Evolutionary conservation across 2,329 filamentous ascomycete genomes (phyloP), one percentile per base, ranked within the genome.

Genomic region (Periconia sp.): DNA sequence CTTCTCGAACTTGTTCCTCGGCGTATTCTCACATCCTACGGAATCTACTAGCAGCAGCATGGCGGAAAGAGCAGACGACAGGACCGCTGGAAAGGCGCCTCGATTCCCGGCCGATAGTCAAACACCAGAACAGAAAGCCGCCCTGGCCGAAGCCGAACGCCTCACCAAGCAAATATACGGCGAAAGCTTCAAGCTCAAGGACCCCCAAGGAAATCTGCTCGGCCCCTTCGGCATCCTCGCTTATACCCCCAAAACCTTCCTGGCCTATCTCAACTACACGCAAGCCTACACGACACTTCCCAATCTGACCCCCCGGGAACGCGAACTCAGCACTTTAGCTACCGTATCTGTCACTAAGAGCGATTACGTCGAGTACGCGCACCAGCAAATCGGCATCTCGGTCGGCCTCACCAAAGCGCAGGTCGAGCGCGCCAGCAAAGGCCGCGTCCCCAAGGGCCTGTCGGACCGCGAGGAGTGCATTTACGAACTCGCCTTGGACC

Each of bases 151-250:
- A 27, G 52, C 47, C 1, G 47, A 47, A 35, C 14, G 5, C n/a
- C 31, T 44, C 3, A 44, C 52, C 23, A 11, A 2, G 10, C 15
- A 50, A 7, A 41, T n/a, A 19, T 57, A 42, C n/a, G 55, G 55
- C 18, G 27, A 52, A 11, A 41, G 45, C 14, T 55, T 58, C 47
- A 10, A 45, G 18, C 19, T 58, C 20, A 46, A 48, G 27, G 42
- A 52, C 20, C 13, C n/a, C 3, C 6, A 47, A 19, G 55, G 50
- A 20, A 50, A 42, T 20, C 45, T 58, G 19, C 41, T 55, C 15
- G 53, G 55, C 14, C 55, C 55, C 3, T 58, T 58, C 42, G 49
- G 27, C 14, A 14, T 48, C 18, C 47, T 58, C 2, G 37, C 44
- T 3, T 58, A 55, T 41, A 53, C 55, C 1, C 52, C 55, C 8